These are phyloP conservation scores for Leucocoprinus birnbaumii DNA, from an alignment of 768 basidiomycete genomes.

Conservation along the genomic window DNA sequence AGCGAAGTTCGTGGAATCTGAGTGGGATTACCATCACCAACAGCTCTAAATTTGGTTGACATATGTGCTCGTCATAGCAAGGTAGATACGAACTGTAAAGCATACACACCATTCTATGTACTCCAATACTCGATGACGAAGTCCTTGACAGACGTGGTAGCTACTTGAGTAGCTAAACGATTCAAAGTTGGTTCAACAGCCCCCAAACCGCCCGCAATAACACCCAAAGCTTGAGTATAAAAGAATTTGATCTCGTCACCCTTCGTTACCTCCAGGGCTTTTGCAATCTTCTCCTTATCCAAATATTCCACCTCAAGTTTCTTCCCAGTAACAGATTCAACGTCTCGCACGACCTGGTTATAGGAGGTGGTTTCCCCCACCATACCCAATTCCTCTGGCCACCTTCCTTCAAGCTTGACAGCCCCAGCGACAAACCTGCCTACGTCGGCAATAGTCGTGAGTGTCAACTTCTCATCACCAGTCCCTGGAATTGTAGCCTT, in stretches of 20 bases:
- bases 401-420: background rate
- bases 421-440: conserved; percentile 4
- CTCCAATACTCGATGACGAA: too few relatives aligned
- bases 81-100: too few relatives aligned
- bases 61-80: too few relatives aligned
- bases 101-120: too few relatives aligned
- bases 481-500: conserved; percentile 4
- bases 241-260: background rate
- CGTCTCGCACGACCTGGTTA: background rate
- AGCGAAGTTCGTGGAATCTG: too few relatives aligned
- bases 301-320: conserved; percentile 1
- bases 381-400: conserved; percentile 10
- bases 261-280: background rate
- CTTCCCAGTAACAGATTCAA: background rate
- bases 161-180: too few relatives aligned
- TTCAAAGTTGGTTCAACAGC: background rate
- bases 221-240: background rate
- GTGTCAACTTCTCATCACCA: background rate
- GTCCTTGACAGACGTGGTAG: too few relatives aligned
- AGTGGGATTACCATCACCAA: too few relatives aligned
- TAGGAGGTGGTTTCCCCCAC: conserved; percentile 2
- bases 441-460: background rate
- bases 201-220: background rate
- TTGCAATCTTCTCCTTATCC: background rate
- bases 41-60: too few relatives aligned